phyloP scores from a whole-genome alignment of 2,329 filamentous ascomycete genomes.

The Curvularia eragrostidis region DNA sequence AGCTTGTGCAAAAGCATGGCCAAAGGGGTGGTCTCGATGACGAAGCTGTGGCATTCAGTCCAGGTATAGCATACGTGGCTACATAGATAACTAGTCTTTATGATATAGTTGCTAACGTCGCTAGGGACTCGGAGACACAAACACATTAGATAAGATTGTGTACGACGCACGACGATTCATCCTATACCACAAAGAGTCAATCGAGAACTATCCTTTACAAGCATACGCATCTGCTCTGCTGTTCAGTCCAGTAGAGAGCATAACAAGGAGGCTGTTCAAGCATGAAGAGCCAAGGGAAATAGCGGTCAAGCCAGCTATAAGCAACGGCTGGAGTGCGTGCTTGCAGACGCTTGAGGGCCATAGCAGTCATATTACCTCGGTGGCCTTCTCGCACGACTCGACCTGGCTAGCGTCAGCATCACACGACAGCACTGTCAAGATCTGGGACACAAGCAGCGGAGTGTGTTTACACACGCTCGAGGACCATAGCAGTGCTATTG shows the following conservation, averaged over 20 bases:
- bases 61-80: neutral
- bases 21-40: neutral
- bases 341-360: constrained; percentile 22
- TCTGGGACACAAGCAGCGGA: constrained; percentile 4
- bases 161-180: constrained; percentile 28
- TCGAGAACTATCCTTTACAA: constrained; percentile 16
- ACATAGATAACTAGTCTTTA: neutral
- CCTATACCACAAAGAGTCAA: constrained; percentile 23
- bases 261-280: neutral
- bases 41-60: neutral
- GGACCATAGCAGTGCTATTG: neutral
- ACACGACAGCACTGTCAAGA: constrained; percentile 14
- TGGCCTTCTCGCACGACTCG: neutral
- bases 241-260: neutral
- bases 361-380: neutral
- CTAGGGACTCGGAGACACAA: neutral
- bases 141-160: constrained; percentile 10
- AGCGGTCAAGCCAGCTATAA: neutral
- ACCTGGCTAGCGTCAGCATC: neutral
- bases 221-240: constrained; percentile 12
- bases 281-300: neutral
- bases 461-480: neutral
- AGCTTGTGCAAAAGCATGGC: too few relatives aligned
- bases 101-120: constrained; percentile 1
- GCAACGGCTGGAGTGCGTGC: constrained; percentile 7